Conservation (phyloP, 805 yeast species). For the Saccharomycopsis capsularis region DNA sequence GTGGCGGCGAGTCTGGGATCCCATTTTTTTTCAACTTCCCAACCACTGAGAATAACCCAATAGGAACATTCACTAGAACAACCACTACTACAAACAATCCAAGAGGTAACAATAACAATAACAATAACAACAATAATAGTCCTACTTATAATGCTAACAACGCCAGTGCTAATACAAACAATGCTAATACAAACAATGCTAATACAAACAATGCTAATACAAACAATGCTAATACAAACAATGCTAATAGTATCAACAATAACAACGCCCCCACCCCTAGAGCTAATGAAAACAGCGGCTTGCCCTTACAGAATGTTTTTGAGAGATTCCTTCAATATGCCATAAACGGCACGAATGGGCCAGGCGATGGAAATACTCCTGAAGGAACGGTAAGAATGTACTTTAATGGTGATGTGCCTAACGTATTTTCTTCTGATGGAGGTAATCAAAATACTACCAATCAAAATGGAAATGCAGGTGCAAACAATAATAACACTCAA, state of each 20-base stretch:
- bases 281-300: neutral
- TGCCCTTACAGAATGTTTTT: neutral
- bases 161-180: neutral
- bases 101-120: neutral
- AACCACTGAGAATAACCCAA: neutral
- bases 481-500: neutral
- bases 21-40: no score
- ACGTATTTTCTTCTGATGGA: no score
- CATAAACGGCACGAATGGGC: neutral
- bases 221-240: neutral
- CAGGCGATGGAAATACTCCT: no score
- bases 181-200: neutral
- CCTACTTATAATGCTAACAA: neutral
- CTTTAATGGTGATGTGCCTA: no score
- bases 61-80: neutral
- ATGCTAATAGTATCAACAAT: slow-evolving; percentile 2
- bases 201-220: neutral
- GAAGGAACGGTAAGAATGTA: no score
- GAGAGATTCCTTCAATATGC: neutral
- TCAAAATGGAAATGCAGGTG: neutral
- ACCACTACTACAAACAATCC: neutral
- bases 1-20: no score
- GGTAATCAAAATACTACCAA: no score
- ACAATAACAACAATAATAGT: neutral
- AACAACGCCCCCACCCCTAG: slow-evolving; percentile 1